phyloP scores from a whole-genome alignment of 2,329 filamentous ascomycete genomes.

The Pyrenophora tritici-repentis region DNA sequence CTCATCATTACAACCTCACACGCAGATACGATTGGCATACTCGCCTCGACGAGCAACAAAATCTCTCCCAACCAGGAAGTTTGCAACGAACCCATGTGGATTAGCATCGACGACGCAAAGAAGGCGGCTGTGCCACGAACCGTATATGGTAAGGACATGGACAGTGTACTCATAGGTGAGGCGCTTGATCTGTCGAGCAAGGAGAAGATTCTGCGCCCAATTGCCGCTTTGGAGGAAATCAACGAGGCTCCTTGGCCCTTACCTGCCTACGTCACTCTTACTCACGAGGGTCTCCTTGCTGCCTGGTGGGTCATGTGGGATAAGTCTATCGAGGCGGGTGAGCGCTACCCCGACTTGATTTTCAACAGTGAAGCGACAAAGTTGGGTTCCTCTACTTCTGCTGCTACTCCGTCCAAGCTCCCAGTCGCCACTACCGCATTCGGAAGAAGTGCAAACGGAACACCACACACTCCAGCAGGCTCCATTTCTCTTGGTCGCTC shows the following conservation, averaged over 20 bases:
- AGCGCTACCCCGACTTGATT: constrained; percentile 73
- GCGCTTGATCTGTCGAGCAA: constrained; percentile 82
- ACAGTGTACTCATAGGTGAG: constrained; percentile 79
- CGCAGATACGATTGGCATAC: constrained; percentile 75
- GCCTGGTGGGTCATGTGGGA: constrained; percentile 93
- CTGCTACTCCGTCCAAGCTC: constrained; percentile 13
- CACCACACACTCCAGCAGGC: constrained; percentile 1
- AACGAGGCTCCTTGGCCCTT: constrained; percentile 78
- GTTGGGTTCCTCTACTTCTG: constrained; percentile 34
- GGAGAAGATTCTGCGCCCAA: constrained; percentile 77
- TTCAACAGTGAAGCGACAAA: constrained; percentile 42
- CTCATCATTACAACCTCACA: constrained; percentile 82
- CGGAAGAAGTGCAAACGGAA: constrained; percentile 17
- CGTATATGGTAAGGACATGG: constrained; percentile 51
- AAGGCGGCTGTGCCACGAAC: constrained; percentile 66
- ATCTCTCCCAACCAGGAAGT: constrained; percentile 66
- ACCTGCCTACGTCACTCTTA: constrained; percentile 82
- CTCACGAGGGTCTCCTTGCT: constrained; percentile 82
- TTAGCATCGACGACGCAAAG: constrained; percentile 73
- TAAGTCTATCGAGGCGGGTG: constrained; percentile 77
- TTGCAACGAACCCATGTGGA: constrained; percentile 73
- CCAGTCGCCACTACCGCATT: constrained; percentile 16
- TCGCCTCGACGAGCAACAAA: constrained; percentile 73
- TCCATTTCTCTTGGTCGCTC: constrained; percentile 15
- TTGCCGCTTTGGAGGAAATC: constrained; percentile 76